Base-by-base conservation (phyloP, 331 rosid genomes). In the Stylosanthes scabra region DNA sequence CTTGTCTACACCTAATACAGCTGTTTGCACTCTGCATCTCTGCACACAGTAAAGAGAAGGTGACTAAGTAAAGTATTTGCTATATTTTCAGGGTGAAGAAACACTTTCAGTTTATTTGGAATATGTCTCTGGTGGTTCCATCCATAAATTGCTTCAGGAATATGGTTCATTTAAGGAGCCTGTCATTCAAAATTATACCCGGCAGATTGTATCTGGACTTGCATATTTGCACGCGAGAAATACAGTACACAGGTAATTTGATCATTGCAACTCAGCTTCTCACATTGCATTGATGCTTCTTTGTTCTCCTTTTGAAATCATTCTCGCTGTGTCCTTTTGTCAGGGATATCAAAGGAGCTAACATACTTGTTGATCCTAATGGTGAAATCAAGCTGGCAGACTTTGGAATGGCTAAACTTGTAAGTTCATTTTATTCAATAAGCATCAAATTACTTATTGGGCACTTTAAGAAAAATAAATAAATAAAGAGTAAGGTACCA, bases 321-420 rank as follows among this genome's bases (percentile, higher is more conserved):
- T 65, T 3, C 40, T n/a, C 4, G 2, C 49, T 5, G 51, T 49
- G 78, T 80, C 62, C 63, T 55, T 66, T 55, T 86, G 83, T 75
- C 93, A 94, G 98, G 90, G 98, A 94, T 77, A 94, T 94, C 52
- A 94, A 94, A 81, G 98, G 98, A 73, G 98, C 98, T 28, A 94
- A 94, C 86, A 94, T 91, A 78, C 82, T 94, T 70, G 98, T 94
- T 42, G 95, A 82, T 81, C 96, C 98, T 50, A 86, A 89, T 72
- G 97, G 97, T 65, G 94, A 86, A 77, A 79, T 94, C 84, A 94
- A 94, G 89, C 78, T 94, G 88, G 98, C 94, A 11, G 98, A 94
- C 80, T 94, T 94, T 59, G 98, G 98, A 82, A 91, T 94, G 98
- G 96, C 98, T 56, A 91, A 89, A 74, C 95, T 86, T 72, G 97